These are phyloP conservation scores for Cordyceps cateniannulata DNA, from an alignment of 2,329 filamentous ascomycete species.

Conservation along the genomic window DNA sequence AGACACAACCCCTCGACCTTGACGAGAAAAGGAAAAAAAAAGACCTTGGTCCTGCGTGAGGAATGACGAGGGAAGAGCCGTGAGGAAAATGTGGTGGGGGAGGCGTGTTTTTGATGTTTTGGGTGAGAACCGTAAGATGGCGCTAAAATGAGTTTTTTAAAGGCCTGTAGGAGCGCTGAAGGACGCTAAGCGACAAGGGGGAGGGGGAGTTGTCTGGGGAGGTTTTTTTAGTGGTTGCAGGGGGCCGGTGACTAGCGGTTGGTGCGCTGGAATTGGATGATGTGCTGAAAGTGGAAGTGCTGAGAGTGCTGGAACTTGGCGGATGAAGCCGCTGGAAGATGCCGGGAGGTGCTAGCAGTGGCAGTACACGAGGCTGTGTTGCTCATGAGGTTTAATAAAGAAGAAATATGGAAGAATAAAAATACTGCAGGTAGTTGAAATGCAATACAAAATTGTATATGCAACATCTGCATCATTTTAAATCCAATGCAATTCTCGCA, in stretches of 20 bases:
- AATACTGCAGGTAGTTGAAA: no score
- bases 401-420: not conserved
- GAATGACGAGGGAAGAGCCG: not conserved
- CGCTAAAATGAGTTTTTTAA: not conserved
- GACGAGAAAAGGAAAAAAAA: not conserved
- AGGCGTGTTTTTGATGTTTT: conserved; percentile 8
- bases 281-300: not conserved
- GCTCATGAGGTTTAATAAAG: not conserved
- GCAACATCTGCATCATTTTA: no score
- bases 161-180: not conserved
- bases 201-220: not conserved
- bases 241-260: not conserved
- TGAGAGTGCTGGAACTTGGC: not conserved
- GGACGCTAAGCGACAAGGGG: not conserved
- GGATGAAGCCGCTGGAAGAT: not conserved
- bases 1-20: conserved; percentile 6
- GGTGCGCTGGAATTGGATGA: not conserved
- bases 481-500: no score
- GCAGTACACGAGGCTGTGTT: not conserved
- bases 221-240: not conserved
- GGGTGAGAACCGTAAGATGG: not conserved
- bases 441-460: no score
- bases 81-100: conserved; percentile 1
- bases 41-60: not conserved
- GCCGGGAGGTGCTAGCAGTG: not conserved